phyloP scores from a whole-genome alignment of 116 monocot species.

The Trichopus zeylanicus region DNA sequence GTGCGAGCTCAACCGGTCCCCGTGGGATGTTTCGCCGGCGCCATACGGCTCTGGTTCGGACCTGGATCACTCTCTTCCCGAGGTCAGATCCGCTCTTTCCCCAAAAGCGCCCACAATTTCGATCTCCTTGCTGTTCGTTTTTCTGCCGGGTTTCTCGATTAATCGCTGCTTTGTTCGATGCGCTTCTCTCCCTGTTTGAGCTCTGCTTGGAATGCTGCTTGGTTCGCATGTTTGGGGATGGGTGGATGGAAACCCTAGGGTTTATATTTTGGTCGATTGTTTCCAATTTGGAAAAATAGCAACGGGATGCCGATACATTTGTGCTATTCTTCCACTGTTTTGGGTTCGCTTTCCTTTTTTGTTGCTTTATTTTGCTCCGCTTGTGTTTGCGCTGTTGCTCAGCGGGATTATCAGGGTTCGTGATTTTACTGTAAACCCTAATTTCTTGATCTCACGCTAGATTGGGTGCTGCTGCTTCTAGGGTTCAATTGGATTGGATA shows the following conservation, averaged over 20 bases:
- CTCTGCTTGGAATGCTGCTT: not conserved
- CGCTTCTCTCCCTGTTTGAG: not conserved
- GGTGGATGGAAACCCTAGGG: not conserved
- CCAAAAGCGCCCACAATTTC: not conserved
- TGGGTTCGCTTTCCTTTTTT: too few species aligned
- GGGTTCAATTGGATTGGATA: too few species aligned
- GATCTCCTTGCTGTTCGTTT: not conserved
- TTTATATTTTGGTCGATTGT: not conserved
- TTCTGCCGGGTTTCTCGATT: not conserved
- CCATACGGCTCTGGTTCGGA: not conserved
- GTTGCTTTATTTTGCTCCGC: not conserved
- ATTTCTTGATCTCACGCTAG: not conserved
- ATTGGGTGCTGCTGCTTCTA: too few species aligned
- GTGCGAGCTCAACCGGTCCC: slow-evolving; percentile 39
- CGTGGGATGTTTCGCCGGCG: slow-evolving; percentile 28
- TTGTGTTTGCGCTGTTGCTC: not conserved
- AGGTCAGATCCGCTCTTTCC: slow-evolving; percentile 18
- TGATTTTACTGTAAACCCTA: not conserved
- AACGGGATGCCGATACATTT: too few species aligned
- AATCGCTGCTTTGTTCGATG: not conserved
- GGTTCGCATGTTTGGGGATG: not conserved
- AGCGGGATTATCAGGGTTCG: not conserved
- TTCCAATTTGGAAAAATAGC: too few species aligned
- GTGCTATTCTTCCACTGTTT: too few species aligned
- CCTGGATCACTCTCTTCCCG: slow-evolving; percentile 4